Evolutionary conservation across 495 filamentous ascomycete species (phyloP), one percentile per base, ranked within the genome.

Genomic region (Aspergillus egyptiacus): DNA sequence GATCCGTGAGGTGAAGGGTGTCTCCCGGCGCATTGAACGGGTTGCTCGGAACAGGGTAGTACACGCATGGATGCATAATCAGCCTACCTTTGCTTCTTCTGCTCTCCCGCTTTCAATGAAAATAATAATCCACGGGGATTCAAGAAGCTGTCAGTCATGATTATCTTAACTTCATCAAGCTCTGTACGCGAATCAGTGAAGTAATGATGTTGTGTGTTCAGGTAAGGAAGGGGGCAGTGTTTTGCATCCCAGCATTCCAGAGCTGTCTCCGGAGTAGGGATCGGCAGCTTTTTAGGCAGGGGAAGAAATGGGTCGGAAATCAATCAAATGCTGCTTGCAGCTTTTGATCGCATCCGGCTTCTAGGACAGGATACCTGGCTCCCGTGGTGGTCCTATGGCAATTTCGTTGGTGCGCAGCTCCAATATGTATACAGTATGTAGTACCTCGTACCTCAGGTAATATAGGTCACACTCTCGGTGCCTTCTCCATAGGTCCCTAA

Each of bases 151-250:
- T n/a, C 18, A 20, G 33, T 22, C 37, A 49, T 33, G 42, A 39
- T 48, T 11, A 17, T 44, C 23, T 37, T 37, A 18, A 37, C 19
- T 11, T 37, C 35, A 37, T 37, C 20, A 20, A n/a, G n/a, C n/a
- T n/a, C n/a, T 14, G 14, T 22, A 46, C 28, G 30, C 23, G 37
- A 48, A 48, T 31, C 28, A 31, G 25, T 48, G 46, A 39, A 46
- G 20, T 30, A 49, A 40, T 34, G 43, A 36, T 50, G 48, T 51
- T 39, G 48, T 51, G 54, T 54, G 32, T 24, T 31, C 14, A 46
- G 28, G 33, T 6, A 42, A 50, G 50, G 61, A 61, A 69, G 58
- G 63, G 65, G 66, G 65, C 62, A 54, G 57, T 64, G 62, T 65
- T 64, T 41, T 52, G 49, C 22, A 49, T 55, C 54, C 55, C 39